These are phyloP conservation scores for Dactylonectria estremocensis DNA, from an alignment of 2,329 filamentous ascomycete species.

Conservation along the genomic window DNA sequence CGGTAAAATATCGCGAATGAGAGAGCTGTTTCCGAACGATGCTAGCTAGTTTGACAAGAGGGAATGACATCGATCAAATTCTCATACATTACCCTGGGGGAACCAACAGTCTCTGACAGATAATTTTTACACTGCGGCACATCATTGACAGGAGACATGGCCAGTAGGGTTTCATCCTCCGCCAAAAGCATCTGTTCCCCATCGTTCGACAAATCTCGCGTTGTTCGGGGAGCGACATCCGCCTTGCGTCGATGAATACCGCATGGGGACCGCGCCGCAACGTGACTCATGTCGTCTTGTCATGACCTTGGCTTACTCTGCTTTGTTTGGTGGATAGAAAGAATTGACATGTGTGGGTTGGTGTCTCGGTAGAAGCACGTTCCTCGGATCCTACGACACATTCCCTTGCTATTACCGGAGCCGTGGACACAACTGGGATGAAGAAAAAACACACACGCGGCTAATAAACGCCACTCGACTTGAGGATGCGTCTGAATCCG, in stretches of 20 bases:
- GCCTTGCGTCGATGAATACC: not conserved
- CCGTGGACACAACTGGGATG: not conserved
- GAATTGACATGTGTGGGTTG: not conserved
- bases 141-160: not conserved
- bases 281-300: not conserved
- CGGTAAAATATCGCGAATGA: not conserved
- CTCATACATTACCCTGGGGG: not conserved
- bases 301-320: not conserved
- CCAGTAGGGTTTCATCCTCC: not conserved
- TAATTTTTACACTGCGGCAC: not conserved
- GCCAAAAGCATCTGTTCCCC: not conserved
- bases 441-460: not conserved
- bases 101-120: not conserved
- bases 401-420: too few relatives aligned
- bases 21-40: not conserved
- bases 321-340: not conserved
- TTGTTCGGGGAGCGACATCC: not conserved
- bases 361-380: not conserved
- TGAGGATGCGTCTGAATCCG: not conserved
- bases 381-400: too few relatives aligned
- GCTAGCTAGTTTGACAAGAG: not conserved
- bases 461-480: not conserved
- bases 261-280: too few relatives aligned
- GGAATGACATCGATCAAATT: not conserved
- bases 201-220: conserved; percentile 7